These are phyloP conservation scores for Candida boidinii DNA, from an alignment of 805 yeast species.

Conservation along the genomic window DNA sequence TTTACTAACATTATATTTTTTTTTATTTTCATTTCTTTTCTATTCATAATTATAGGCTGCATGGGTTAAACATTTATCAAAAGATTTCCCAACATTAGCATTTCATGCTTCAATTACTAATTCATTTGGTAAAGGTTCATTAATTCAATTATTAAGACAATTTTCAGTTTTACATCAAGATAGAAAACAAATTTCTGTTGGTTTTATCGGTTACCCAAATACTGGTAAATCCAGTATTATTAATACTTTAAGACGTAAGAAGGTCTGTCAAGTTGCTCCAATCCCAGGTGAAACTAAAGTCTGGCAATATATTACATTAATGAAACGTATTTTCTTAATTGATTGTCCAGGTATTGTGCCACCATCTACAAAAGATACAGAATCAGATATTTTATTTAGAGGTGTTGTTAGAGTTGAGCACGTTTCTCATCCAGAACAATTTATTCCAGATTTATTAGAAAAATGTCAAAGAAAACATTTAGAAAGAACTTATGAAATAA, in stretches of 20 bases:
- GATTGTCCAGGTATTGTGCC: conserved; percentile 99
- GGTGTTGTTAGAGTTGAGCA: conserved; percentile 99
- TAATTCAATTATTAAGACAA: conserved; percentile 88
- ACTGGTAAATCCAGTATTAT: conserved; percentile 97
- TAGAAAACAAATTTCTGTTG: conserved; percentile 93
- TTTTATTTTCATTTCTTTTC: background rate
- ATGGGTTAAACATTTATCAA: conserved; percentile 94
- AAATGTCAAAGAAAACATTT: conserved; percentile 86
- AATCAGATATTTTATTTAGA: conserved; percentile 85
- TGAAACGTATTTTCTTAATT: conserved; percentile 91
- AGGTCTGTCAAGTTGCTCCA: conserved; percentile 96
- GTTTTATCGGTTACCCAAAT: conserved; percentile 95
- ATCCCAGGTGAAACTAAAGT: conserved; percentile 99
- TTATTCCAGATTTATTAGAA: conserved; percentile 74
- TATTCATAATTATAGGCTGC: conserved; percentile 69
- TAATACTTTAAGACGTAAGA: conserved; percentile 87
- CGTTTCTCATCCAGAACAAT: conserved; percentile 91
- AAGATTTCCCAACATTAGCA: conserved; percentile 88
- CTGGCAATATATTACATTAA: conserved; percentile 96
- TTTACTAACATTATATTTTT: conserved; percentile 23
- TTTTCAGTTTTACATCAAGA: conserved; percentile 86
- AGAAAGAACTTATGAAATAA: conserved; percentile 90
- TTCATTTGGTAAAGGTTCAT: conserved; percentile 95
- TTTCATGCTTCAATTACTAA: conserved; percentile 97
- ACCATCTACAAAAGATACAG: conserved; percentile 82